phyloP scores from a whole-genome alignment of 352 stramenopile genomes.

The Globisporangium takayamanum region DNA sequence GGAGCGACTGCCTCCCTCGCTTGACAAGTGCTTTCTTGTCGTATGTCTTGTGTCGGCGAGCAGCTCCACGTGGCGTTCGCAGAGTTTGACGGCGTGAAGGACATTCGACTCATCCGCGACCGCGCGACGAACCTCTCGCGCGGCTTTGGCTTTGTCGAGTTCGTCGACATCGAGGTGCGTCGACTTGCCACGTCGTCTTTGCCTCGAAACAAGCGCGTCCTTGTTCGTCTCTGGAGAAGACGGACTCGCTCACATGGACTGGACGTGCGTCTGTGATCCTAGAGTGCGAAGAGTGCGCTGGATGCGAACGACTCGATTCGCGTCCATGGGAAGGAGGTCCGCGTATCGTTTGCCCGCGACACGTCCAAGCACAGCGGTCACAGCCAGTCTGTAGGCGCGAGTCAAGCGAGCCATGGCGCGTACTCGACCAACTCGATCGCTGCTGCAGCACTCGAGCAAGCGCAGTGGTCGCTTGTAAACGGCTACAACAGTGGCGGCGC shows the following conservation, averaged over 20 bases:
- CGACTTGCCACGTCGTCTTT: not conserved
- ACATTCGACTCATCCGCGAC: slow-evolving; percentile 73
- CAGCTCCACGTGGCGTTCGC: slow-evolving; percentile 77
- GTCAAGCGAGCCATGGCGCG: slow-evolving; percentile 1
- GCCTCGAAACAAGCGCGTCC: too few relatives aligned
- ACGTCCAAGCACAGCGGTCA: slow-evolving; percentile 2
- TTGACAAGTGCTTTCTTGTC: not conserved
- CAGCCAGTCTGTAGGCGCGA: not conserved
- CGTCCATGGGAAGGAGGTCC: slow-evolving; percentile 33
- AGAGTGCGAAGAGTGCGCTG: slow-evolving; percentile 29
- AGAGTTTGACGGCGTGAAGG: slow-evolving; percentile 49
- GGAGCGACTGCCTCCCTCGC: not conserved
- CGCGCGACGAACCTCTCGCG: slow-evolving; percentile 54
- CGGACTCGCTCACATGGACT: not conserved
- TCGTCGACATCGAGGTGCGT: slow-evolving; percentile 54
- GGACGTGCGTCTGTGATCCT: not conserved
- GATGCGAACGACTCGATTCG: slow-evolving; percentile 21
- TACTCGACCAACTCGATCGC: slow-evolving; percentile 38
- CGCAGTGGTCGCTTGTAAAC: slow-evolving; percentile 75
- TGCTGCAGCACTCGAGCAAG: slow-evolving; percentile 64
- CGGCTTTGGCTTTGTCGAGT: slow-evolving; percentile 80
- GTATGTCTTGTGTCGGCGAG: not conserved
- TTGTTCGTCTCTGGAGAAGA: not conserved
- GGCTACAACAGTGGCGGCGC: slow-evolving; percentile 19
- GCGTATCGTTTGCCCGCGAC: slow-evolving; percentile 58